These are phyloP conservation scores for Clathrospora elynae DNA, from an alignment of 2,329 filamentous ascomycete genomes.

Conservation along the genomic window DNA sequence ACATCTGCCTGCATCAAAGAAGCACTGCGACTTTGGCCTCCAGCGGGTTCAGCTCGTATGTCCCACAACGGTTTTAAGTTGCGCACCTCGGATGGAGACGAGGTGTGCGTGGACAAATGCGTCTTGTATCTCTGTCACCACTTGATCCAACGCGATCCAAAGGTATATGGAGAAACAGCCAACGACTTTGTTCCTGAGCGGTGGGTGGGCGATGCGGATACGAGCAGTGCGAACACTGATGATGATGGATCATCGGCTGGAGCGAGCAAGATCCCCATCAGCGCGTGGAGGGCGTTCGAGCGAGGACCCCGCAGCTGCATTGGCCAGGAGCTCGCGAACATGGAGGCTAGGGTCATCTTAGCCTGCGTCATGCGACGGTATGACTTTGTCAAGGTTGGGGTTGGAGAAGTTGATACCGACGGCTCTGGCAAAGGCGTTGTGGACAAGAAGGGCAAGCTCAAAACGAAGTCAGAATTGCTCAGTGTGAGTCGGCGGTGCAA, in stretches of 20 bases:
- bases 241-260: slow-evolving; percentile 14
- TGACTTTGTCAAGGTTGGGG: slow-evolving; percentile 44
- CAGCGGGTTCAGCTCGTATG: slow-evolving; percentile 53
- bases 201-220: slow-evolving; percentile 46
- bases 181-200: slow-evolving; percentile 45
- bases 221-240: slow-evolving; percentile 23
- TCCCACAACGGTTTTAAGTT: slow-evolving; percentile 50
- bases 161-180: slow-evolving; percentile 40
- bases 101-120: slow-evolving; percentile 52
- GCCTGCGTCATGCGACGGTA: slow-evolving; percentile 46
- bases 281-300: slow-evolving; percentile 62
- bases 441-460: slow-evolving; percentile 36
- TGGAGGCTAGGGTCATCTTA: slow-evolving; percentile 59
- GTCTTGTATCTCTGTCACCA: slow-evolving; percentile 53
- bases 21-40: slow-evolving; percentile 59
- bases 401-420: slow-evolving; percentile 35
- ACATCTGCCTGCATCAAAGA: slow-evolving; percentile 62
- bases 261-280: slow-evolving; percentile 43
- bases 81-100: slow-evolving; percentile 49
- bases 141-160: slow-evolving; percentile 46
- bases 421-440: slow-evolving; percentile 33
- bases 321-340: slow-evolving; percentile 61
- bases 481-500: slow-evolving; percentile 32
- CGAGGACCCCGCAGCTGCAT: slow-evolving; percentile 62
- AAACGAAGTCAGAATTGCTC: slow-evolving; percentile 38